Evolutionary conservation across 768 basidiomycete species (phyloP), one percentile per base, ranked within the genome.

Genomic region (Daedaleopsis nitida): DNA sequence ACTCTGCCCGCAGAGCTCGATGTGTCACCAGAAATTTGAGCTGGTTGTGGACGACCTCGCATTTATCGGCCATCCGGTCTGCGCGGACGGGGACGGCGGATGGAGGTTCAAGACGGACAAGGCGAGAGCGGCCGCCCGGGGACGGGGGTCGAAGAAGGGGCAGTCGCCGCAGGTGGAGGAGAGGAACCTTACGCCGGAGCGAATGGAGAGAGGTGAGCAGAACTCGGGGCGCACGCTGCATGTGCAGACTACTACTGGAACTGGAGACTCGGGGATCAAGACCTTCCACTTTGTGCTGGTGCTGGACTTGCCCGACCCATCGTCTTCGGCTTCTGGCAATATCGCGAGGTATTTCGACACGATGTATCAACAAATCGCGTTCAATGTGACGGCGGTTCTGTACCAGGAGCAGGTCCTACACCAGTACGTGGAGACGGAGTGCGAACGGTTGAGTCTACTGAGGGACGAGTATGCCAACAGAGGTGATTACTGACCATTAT

Each of bases 11-110:
- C 82, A 86, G 48, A 76, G 79, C 34, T 81, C 86, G 14, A 85
- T 95, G 73, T 97, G 94, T 68, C 94, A 99, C 74, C 92, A 94
- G 73, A 93, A 93, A 69, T 98, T 97, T 70, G 94, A 96, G 72
- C 83, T 99, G 37, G 75, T 92, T 43, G 89, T 97, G 27, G 95
- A 98, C 70, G 89, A 95, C 67, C 80, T 98, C 24, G 92, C 87
- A 6, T 98, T 98, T 72, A 81, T 98, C 47, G 97, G 96, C 0
- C 96, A 98, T 72, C 97, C 96, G 1, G 94, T 98, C 2, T 91
- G 89, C 70, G 84, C 84, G 11, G 89, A 91, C 55, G 68, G 78
- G 32, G 87, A 89, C 65, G 91, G 89, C 1, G 78, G 70, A 14
- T 95, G 95, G 94, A 78, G 79, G 43, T 92, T 92, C 72, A 85